Conservation (phyloP, 176 grass and related monocot genomes). For the Leersia perrieri region DNA sequence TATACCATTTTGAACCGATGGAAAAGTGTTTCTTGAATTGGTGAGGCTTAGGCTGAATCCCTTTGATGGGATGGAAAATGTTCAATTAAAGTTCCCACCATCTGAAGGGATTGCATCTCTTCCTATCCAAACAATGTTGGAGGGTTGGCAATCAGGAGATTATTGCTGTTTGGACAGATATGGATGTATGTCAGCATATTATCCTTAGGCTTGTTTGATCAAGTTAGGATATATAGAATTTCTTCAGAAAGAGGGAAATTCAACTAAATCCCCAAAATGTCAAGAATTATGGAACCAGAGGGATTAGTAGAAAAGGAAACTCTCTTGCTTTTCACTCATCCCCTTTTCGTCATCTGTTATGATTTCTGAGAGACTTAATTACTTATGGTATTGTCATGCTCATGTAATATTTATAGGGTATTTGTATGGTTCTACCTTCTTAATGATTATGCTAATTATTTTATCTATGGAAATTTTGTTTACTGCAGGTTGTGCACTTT, state of each 20-base stretch:
- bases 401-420: background rate
- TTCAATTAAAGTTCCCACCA: background rate
- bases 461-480: conserved; percentile 19
- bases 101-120: background rate
- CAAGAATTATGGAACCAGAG: too few relatives aligned
- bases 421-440: background rate
- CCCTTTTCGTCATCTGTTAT: background rate
- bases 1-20: background rate
- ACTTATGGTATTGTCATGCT: conserved; percentile 17
- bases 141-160: background rate
- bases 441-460: background rate
- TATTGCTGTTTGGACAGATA: background rate
- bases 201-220: background rate
- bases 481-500: conserved; percentile 75
- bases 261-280: background rate
- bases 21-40: background rate
- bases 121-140: background rate
- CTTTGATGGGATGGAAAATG: background rate
- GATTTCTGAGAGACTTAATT: conserved; percentile 11
- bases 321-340: background rate
- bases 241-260: background rate
- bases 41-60: background rate
- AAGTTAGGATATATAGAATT: background rate
- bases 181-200: background rate
- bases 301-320: conserved; percentile 13